A percentile compares a stretch with the other conserved stretches of the same genome.
Evolutionary conservation across 441 rosid genomes (phyloP).

Genomic region (Jatropha multifida): DNA sequence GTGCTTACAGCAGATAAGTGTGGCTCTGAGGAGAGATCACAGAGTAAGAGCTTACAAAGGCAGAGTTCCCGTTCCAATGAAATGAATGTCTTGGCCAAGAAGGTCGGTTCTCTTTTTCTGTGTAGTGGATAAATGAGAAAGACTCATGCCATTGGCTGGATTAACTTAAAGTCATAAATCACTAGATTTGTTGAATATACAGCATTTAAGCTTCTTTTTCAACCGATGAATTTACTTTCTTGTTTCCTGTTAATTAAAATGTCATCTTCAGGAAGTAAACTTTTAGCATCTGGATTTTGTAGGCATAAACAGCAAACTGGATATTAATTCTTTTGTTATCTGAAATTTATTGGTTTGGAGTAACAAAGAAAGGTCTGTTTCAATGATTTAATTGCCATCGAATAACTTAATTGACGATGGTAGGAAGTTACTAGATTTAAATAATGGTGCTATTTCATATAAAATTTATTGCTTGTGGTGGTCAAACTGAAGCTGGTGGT

Average conservation of each 20-base stretch:
- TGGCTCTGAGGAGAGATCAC: constrained; percentile 37
- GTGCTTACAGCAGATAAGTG: constrained; percentile 44
- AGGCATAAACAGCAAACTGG: not conserved
- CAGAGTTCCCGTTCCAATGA: constrained; percentile 47
- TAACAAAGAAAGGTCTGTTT: not conserved
- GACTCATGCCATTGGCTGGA: not conserved
- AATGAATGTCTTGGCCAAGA: constrained; percentile 44
- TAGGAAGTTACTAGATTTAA: not conserved
- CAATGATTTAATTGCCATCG: not conserved
- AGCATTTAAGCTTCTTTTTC: not conserved
- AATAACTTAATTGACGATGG: not conserved
- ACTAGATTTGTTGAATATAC: not conserved
- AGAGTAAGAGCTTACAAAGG: constrained; percentile 35
- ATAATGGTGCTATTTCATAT: not conserved
- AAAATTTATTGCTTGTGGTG: not conserved
- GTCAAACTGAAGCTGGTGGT: constrained; percentile 9
- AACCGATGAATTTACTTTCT: too few species aligned
- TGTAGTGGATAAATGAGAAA: not conserved
- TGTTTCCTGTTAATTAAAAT: not conserved
- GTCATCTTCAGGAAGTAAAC: not conserved
- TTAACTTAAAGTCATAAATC: not conserved
- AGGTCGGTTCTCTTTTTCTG: constrained; percentile 41
- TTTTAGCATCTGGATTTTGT: not conserved
- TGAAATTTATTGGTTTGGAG: not conserved
- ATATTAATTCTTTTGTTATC: not conserved